Evolutionary conservation across 306 rosid genomes (phyloP).

Genomic region (Oemleria cerasiformis): DNA sequence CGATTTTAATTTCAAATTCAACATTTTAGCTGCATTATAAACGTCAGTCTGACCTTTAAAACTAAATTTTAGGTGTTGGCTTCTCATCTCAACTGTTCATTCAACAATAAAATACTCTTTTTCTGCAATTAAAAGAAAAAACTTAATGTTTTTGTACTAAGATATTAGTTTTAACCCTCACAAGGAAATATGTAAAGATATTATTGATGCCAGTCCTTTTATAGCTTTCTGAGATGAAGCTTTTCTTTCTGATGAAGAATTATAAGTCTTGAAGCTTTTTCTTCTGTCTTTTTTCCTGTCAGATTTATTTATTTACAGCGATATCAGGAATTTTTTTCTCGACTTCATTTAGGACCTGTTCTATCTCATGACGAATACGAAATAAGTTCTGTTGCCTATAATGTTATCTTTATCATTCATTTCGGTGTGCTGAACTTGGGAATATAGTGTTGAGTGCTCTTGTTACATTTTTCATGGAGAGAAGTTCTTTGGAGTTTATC

Average conservation of each 20-base stretch:
- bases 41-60: not conserved
- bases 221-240: not conserved
- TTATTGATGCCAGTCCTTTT: constrained; percentile 6
- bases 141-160: not conserved
- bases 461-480: not conserved
- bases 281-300: not conserved
- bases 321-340: not conserved
- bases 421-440: not conserved
- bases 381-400: not conserved
- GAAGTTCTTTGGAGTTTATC: not conserved
- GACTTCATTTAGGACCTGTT: not conserved
- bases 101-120: not conserved
- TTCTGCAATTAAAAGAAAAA: no score
- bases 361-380: not conserved
- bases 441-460: not conserved
- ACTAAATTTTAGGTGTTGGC: not conserved
- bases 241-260: not conserved
- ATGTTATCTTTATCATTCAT: not conserved
- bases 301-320: not conserved
- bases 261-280: not conserved
- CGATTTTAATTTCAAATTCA: not conserved
- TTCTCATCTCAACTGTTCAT: not conserved
- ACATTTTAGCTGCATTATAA: not conserved
- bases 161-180: not conserved
- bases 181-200: constrained; percentile 1